Evolutionary conservation across 768 basidiomycete genomes (phyloP).

Genomic region (Erythrobasidium yunnanense): DNA sequence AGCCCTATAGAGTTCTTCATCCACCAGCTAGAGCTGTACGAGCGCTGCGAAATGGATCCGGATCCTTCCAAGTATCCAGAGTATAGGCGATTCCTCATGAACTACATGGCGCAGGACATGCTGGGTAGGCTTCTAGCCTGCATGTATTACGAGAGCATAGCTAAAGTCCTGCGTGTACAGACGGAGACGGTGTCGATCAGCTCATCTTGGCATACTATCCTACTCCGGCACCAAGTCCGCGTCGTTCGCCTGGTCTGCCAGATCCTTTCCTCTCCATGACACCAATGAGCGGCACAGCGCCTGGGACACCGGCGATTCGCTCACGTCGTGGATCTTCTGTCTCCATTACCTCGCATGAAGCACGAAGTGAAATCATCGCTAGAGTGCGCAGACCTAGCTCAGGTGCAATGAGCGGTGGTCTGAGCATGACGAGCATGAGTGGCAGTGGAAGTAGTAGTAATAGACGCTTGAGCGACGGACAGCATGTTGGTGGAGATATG

Average conservation of each 20-base stretch:
- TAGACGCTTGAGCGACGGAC: constrained; percentile 28
- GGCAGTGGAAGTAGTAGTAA: neutral
- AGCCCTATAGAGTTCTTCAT: constrained; percentile 36
- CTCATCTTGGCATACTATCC: constrained; percentile 39
- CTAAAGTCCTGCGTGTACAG: constrained; percentile 25
- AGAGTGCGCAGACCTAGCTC: constrained; percentile 11
- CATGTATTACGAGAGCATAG: constrained; percentile 1
- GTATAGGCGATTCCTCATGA: constrained; percentile 37
- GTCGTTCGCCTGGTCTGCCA: constrained; percentile 11
- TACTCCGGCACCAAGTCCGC: constrained; percentile 31
- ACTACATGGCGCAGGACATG: constrained; percentile 33
- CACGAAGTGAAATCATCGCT: constrained; percentile 17
- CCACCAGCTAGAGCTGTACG: constrained; percentile 38
- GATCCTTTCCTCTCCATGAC: constrained; percentile 33
- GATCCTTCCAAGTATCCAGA: constrained; percentile 36
- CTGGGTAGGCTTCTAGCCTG: constrained; percentile 19
- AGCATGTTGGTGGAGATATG: constrained; percentile 1
- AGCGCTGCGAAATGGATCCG: constrained; percentile 36
- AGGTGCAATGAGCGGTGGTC: neutral
- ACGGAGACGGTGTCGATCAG: constrained; percentile 31
- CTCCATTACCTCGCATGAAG: constrained; percentile 25
- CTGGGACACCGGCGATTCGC: neutral
- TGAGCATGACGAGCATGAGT: neutral
- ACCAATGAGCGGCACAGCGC: constrained; percentile 12
- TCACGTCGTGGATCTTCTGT: constrained; percentile 15